phyloP scores from a whole-genome alignment of 2,329 filamentous ascomycete genomes.

The Albophoma yamanashiensis region DNA sequence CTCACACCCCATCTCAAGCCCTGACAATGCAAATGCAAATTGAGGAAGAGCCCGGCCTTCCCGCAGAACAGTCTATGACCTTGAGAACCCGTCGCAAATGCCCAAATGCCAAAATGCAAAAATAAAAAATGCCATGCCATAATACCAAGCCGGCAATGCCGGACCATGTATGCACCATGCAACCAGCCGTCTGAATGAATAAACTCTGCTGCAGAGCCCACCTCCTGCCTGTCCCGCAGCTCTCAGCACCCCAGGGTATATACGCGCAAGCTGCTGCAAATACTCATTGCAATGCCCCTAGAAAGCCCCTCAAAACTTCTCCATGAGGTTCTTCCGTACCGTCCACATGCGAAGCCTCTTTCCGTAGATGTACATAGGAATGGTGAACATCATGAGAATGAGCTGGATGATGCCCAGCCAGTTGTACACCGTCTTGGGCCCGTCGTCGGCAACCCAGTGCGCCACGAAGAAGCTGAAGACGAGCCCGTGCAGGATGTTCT shows the following conservation, averaged over 20 bases:
- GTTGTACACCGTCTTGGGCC: conserved; percentile 68
- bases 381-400: conserved; percentile 58
- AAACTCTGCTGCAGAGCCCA: background rate
- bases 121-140: background rate
- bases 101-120: background rate
- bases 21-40: background rate
- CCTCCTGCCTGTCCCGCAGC: background rate
- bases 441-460: conserved; percentile 66
- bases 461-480: conserved; percentile 85
- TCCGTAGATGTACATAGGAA: conserved; percentile 91
- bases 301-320: conserved; percentile 42
- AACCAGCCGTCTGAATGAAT: background rate
- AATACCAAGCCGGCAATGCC: background rate
- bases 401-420: conserved; percentile 82
- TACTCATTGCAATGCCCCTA: background rate
- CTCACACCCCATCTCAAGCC: background rate
- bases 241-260: background rate
- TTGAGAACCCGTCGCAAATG: background rate
- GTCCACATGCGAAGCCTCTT: conserved; percentile 94
- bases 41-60: background rate
- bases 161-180: background rate
- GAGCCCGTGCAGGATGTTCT: conserved; percentile 86
- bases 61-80: background rate
- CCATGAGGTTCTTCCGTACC: conserved; percentile 74
- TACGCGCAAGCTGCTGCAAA: background rate